Evolutionary conservation across 176 grass and related monocot species (phyloP), one percentile per base, ranked within the genome.

Genomic region (Oryza nivara): DNA sequence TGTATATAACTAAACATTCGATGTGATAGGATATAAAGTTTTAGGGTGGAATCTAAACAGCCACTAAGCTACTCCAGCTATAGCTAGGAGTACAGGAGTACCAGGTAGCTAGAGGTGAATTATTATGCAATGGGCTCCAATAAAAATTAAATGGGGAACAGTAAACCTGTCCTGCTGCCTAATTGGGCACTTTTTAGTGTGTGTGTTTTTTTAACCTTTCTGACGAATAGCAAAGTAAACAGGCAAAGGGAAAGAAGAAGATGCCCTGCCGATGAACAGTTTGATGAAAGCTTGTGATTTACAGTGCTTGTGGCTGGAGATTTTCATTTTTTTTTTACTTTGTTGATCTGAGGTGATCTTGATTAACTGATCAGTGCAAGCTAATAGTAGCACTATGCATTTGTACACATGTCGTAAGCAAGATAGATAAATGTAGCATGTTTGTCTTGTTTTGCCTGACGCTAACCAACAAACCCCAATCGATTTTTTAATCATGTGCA

Each of bases 191-290:
- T 26, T 56, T 74, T 72, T 73, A 52, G 75, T 75, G 44, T 79
- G 36, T 38, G 36, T 65, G 30, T 32, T 32, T 63, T 3, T 73
- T 79, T 72, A 41, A 41, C 12, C 19, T 51, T 25, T 75, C 75
- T 73, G 70, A 51, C 9, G 80, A 44, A 44, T 2, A 78, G 74
- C 13, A 13, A 38, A 38, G 36, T 38, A 38, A 44, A 36, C 23
- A 79, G 56, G 35, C 54, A 38, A 11, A 22, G 14, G 45, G 73
- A 75, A 67, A 72, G 75, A 25, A 35, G 72, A 78, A 54, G 67
- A 52, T 73, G 68, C 58, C 25, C 65, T 83, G 80, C 80, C 6
- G 16, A 86, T 66, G 19, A 34, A 36, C 72, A 25, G 67, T 16
- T 74, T 41, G 1, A 41, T 41, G 2, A 9, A 52, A 3, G 13